phyloP scores from a whole-genome alignment of 805 yeast genomes.

The Yarrowia sp. region DNA sequence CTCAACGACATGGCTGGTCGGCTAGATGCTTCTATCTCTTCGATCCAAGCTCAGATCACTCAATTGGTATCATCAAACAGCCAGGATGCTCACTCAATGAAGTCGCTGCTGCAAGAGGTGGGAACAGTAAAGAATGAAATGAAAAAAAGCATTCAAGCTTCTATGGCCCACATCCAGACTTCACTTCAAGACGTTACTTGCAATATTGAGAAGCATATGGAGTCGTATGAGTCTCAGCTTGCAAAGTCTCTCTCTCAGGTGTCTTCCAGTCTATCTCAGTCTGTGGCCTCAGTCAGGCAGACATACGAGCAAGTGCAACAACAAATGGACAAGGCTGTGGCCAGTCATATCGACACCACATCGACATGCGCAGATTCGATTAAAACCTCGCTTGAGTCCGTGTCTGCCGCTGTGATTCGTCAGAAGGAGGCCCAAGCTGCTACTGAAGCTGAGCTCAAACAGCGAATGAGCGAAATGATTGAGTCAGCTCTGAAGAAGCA shows the following conservation, averaged over 20 bases:
- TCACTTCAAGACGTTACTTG: background rate
- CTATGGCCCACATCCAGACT: constrained; percentile 7
- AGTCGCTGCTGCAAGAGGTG: background rate
- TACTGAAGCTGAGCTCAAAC: constrained; percentile 22
- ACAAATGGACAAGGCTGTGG: background rate
- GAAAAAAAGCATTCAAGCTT: constrained; percentile 1
- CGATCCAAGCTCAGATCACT: constrained; percentile 10
- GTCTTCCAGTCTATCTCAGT: background rate
- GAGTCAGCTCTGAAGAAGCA: constrained; percentile 21
- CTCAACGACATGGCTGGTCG: background rate
- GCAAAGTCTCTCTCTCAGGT: constrained; percentile 4
- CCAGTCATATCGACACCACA: background rate
- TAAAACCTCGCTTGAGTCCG: background rate
- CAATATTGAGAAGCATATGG: constrained; percentile 1
- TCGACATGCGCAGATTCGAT: constrained; percentile 2
- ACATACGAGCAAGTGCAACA: background rate
- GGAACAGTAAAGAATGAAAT: constrained; percentile 2
- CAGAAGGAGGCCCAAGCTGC: constrained; percentile 13
- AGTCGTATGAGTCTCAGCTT: constrained; percentile 2
- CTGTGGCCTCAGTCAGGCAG: background rate
- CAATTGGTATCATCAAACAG: background rate
- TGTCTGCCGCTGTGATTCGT: constrained; percentile 3
- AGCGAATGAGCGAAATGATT: constrained; percentile 22
- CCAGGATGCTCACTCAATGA: constrained; percentile 14
- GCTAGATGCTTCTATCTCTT: constrained; percentile 3